These are phyloP conservation scores for Prunella vulgaris DNA, from an alignment of 257 asterid genomes.

Conservation along the genomic window DNA sequence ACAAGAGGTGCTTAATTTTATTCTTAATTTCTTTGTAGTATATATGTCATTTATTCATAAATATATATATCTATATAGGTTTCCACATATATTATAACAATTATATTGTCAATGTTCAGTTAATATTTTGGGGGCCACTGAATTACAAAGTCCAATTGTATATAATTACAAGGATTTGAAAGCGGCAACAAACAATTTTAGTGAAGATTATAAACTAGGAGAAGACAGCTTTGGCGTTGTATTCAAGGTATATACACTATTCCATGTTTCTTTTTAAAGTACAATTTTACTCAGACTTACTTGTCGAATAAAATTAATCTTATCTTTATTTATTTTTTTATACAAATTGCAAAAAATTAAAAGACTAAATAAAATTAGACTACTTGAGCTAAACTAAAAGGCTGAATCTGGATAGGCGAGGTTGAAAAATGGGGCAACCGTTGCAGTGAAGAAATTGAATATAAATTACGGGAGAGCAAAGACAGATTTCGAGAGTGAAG, in stretches of 20 bases:
- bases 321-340: too few relatives aligned
- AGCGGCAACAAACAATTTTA: constrained; percentile 60
- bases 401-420: constrained; percentile 45
- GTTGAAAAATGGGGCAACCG: constrained; percentile 53
- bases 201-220: constrained; percentile 67
- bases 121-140: constrained; percentile 64
- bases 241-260: constrained; percentile 41
- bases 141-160: constrained; percentile 61
- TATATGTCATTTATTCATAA: not conserved
- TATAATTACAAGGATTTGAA: constrained; percentile 60
- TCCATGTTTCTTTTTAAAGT: not conserved
- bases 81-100: too few relatives aligned
- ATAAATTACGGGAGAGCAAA: constrained; percentile 50
- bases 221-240: constrained; percentile 82
- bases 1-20: constrained; percentile 37
- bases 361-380: too few relatives aligned
- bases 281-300: too few relatives aligned
- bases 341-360: too few relatives aligned
- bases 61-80: not conserved
- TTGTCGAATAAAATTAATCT: too few relatives aligned
- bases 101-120: constrained; percentile 27
- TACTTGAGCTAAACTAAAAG: not conserved
- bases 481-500: constrained; percentile 75
- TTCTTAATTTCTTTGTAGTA: not conserved
- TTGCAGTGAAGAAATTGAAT: constrained; percentile 72